Evolutionary conservation across 2,329 filamentous ascomycete genomes (phyloP).

Genomic region (Parastagonospora avenae): DNA sequence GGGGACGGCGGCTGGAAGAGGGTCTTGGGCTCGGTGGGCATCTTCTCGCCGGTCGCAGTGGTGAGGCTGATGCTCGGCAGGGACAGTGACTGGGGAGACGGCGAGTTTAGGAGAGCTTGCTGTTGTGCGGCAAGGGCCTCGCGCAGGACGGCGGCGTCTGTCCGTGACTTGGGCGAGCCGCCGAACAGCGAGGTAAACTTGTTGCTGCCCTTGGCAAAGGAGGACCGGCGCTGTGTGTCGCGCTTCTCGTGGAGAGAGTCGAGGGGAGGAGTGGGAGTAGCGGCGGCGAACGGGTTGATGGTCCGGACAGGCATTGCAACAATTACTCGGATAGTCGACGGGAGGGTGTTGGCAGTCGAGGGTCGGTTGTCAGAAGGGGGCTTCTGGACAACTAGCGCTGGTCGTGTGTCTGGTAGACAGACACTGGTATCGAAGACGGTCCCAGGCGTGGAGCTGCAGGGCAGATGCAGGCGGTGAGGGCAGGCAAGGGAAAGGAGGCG

Average conservation of each 20-base stretch:
- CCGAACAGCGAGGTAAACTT: slow-evolving; percentile 82
- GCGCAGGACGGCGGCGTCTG: slow-evolving; percentile 66
- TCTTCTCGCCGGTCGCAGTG: slow-evolving; percentile 77
- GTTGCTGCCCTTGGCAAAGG: slow-evolving; percentile 64
- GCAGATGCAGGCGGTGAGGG: slow-evolving; percentile 22
- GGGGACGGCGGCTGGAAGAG: slow-evolving; percentile 87
- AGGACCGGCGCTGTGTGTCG: slow-evolving; percentile 54
- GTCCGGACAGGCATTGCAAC: slow-evolving; percentile 66
- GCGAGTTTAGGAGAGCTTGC: slow-evolving; percentile 66
- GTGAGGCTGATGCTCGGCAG: slow-evolving; percentile 92
- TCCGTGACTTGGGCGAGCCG: slow-evolving; percentile 74
- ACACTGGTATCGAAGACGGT: neutral
- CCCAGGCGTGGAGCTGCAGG: slow-evolving; percentile 1
- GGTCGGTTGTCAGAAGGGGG: no score
- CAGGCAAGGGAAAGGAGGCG: slow-evolving; percentile 9
- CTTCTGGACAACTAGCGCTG: no score
- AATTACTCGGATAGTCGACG: slow-evolving; percentile 9
- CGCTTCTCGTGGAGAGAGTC: slow-evolving; percentile 61
- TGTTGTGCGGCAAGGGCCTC: slow-evolving; percentile 66
- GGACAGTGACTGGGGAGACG: slow-evolving; percentile 70
- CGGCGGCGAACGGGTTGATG: slow-evolving; percentile 63
- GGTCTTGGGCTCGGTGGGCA: slow-evolving; percentile 74
- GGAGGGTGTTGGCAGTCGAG: neutral
- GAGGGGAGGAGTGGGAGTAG: slow-evolving; percentile 56
- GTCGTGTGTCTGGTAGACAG: no score